Evolutionary conservation across 345 rosid species (phyloP).

Genomic region (Combretum micranthum): DNA sequence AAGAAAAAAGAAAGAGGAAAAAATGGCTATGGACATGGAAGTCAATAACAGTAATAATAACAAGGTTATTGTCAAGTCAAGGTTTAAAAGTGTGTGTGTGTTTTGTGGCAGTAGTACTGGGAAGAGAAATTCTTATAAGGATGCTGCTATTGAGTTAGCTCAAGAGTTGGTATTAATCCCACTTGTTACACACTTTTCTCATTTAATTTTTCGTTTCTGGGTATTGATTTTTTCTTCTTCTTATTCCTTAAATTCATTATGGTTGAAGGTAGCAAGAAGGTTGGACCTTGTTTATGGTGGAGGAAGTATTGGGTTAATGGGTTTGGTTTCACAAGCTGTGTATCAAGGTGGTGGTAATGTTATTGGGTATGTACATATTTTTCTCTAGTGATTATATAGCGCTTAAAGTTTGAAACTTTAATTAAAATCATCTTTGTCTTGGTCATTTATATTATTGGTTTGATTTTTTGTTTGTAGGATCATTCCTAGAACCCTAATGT

Average conservation of each 20-base stretch:
- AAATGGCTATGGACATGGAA: conserved; percentile 6
- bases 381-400: not conserved
- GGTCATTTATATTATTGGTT: not conserved
- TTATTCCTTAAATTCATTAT: not conserved
- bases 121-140: conserved; percentile 66
- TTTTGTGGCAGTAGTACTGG: conserved; percentile 62
- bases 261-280: conserved; percentile 50
- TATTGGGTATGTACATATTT: conserved; percentile 50
- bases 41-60: conserved; percentile 8
- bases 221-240: not conserved
- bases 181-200: not conserved
- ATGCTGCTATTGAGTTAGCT: conserved; percentile 76
- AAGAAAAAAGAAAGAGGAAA: no score
- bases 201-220: not conserved
- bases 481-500: conserved; percentile 47
- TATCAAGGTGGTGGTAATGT: conserved; percentile 76
- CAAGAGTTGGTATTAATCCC: conserved; percentile 56
- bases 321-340: conserved; percentile 80
- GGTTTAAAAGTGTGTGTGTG: conserved; percentile 52
- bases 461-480: conserved; percentile 21
- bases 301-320: conserved; percentile 94
- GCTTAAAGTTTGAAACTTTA: not conserved
- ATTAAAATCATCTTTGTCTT: not conserved
- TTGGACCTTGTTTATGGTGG: conserved; percentile 93
- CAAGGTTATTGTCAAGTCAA: conserved; percentile 26